These are phyloP conservation scores for Macaranga tanarius DNA, from an alignment of 441 rosid species.

Conservation along the genomic window DNA sequence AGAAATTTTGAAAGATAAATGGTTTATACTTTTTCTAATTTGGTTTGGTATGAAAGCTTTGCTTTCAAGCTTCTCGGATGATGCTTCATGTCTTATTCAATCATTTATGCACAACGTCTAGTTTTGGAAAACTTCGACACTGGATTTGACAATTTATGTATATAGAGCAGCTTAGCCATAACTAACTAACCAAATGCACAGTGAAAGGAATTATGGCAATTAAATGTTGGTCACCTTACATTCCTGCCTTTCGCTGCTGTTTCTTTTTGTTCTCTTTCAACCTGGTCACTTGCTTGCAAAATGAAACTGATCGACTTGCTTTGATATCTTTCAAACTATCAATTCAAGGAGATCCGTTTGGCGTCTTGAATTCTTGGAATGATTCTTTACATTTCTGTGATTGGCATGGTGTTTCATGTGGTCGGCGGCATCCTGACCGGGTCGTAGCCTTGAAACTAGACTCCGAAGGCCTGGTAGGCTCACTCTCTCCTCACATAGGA, in stretches of 20 bases:
- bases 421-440: constrained; percentile 6
- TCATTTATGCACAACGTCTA: too few relatives aligned
- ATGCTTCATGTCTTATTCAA: neutral
- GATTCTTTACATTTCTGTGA: constrained; percentile 5
- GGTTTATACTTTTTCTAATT: too few relatives aligned
- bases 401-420: constrained; percentile 3
- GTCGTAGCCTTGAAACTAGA: neutral
- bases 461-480: constrained; percentile 3
- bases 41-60: too few relatives aligned
- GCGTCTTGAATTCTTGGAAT: constrained; percentile 6
- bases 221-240: too few relatives aligned
- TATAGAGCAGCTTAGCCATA: too few relatives aligned
- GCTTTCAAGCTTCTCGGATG: neutral
- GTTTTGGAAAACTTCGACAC: too few relatives aligned
- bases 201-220: too few relatives aligned
- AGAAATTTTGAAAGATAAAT: too few relatives aligned
- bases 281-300: neutral
- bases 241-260: too few relatives aligned
- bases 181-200: too few relatives aligned
- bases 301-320: neutral
- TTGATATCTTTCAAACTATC: neutral
- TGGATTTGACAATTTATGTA: too few relatives aligned
- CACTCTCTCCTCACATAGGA: constrained; percentile 1
- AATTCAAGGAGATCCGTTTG: neutral
- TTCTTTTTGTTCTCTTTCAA: neutral